Evolutionary conservation across 306 rosid genomes (phyloP).

Genomic region (Ormosia emarginata): DNA sequence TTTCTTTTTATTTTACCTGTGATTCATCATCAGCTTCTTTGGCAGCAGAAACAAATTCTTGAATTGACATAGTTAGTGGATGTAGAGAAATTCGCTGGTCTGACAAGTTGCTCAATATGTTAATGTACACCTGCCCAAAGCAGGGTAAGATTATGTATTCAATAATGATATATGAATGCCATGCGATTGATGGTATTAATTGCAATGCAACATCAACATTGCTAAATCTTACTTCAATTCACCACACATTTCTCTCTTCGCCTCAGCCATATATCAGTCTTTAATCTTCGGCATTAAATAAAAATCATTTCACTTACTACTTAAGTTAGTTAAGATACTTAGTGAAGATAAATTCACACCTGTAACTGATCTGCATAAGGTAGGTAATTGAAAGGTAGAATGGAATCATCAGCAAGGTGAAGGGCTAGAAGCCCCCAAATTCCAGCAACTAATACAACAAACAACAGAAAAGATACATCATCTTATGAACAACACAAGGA

Average conservation of each 20-base stretch:
- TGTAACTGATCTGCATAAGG: conserved; percentile 64
- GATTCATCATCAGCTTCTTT: conserved; percentile 51
- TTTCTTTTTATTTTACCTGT: conserved; percentile 32
- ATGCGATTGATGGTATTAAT: neutral
- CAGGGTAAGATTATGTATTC: neutral
- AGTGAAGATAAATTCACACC: conserved; percentile 25
- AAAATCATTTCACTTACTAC: neutral
- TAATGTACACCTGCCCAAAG: conserved; percentile 37
- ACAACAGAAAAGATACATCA: neutral
- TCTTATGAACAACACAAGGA: neutral
- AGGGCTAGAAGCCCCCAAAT: conserved; percentile 79
- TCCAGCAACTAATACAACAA: conserved; percentile 51
- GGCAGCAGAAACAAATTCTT: conserved; percentile 59
- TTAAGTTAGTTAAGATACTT: neutral
- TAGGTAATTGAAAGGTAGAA: conserved; percentile 59
- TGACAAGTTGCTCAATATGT: conserved; percentile 39
- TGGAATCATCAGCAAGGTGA: conserved; percentile 62
- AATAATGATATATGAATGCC: neutral
- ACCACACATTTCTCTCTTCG: neutral
- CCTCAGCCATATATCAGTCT: neutral
- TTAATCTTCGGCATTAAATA: neutral
- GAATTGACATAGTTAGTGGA: conserved; percentile 44
- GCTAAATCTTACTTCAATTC: neutral
- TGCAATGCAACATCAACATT: neutral
- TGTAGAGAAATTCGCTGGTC: conserved; percentile 30